These are phyloP conservation scores for Coemansia sp. DNA, from an alignment of 192 early-diverging fungal genomes.

Conservation along the genomic window DNA sequence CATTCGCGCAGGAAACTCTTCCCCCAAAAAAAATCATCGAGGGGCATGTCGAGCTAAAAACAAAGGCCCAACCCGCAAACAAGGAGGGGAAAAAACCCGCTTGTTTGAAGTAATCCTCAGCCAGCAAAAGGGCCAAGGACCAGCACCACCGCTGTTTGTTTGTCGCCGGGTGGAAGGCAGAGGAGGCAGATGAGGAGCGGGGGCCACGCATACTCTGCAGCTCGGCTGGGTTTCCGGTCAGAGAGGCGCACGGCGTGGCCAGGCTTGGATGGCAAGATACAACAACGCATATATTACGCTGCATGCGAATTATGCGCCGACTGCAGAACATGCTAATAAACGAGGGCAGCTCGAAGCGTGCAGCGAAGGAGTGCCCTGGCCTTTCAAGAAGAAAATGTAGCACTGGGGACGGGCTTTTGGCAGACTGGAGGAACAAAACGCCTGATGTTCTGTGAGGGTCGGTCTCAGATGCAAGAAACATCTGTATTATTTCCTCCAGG, in stretches of 20 bases:
- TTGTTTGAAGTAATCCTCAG: not conserved
- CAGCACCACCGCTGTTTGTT: not conserved
- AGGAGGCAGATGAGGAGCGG: not conserved
- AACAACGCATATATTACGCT: slow-evolving; percentile 3
- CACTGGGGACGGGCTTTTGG: too few species aligned
- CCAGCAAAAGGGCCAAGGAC: not conserved
- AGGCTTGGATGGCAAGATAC: not conserved
- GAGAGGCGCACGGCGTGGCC: not conserved
- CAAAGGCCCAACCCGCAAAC: slow-evolving; percentile 8
- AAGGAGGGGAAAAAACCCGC: not conserved
- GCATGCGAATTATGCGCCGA: not conserved
- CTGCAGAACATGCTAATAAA: not conserved
- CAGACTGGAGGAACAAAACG: too few species aligned
- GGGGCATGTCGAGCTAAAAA: slow-evolving; percentile 1
- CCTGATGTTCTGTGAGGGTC: too few species aligned
- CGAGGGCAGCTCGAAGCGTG: too few species aligned
- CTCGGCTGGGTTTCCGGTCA: not conserved
- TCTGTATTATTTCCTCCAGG: too few species aligned
- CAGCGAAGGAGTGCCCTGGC: too few species aligned
- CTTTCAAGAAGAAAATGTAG: too few species aligned
- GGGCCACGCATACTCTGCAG: slow-evolving; percentile 1
- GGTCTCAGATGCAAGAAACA: too few species aligned
- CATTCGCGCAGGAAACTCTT: not conserved
- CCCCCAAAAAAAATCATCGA: not conserved
- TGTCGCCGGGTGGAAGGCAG: not conserved